These are phyloP conservation scores for Apiosordaria backusii DNA, from an alignment of 495 filamentous ascomycete species.

Conservation along the genomic window DNA sequence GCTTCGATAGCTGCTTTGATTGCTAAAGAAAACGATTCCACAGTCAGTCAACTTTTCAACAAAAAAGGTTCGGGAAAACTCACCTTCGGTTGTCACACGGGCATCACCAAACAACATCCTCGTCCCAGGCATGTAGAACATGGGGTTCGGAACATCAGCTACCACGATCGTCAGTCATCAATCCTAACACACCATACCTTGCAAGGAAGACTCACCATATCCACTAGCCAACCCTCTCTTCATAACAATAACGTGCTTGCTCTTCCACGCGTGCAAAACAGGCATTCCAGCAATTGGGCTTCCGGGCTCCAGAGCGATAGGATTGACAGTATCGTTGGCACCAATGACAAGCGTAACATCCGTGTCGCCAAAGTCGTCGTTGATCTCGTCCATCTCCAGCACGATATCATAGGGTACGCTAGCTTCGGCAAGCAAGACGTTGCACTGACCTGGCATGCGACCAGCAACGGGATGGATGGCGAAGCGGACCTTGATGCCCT, in stretches of 20 bases:
- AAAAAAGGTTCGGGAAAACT: constrained; percentile 24
- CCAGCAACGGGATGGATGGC: constrained; percentile 82
- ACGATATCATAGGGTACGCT: constrained; percentile 82
- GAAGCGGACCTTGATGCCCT: constrained; percentile 74
- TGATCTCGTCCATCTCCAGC: constrained; percentile 87
- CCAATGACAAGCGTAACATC: constrained; percentile 84
- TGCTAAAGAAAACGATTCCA: constrained; percentile 31
- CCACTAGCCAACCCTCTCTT: constrained; percentile 78
- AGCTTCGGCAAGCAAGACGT: constrained; percentile 77
- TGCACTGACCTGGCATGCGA: constrained; percentile 83
- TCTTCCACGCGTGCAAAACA: constrained; percentile 83
- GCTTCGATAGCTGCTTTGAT: constrained; percentile 52
- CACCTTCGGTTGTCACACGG: constrained; percentile 71
- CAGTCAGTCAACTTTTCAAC: neutral
- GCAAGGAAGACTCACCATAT: constrained; percentile 56
- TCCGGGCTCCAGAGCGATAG: constrained; percentile 73
- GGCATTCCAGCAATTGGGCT: constrained; percentile 83
- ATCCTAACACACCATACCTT: neutral
- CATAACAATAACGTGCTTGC: constrained; percentile 84
- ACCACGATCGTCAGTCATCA: neutral
- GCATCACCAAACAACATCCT: constrained; percentile 86
- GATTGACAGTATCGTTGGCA: constrained; percentile 83
- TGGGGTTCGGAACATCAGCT: constrained; percentile 81
- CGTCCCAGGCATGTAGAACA: constrained; percentile 82
- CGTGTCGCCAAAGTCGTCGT: constrained; percentile 77